Conservation (phyloP, 2,329 filamentous ascomycete species). For the Biscogniauxia mediterranea region DNA sequence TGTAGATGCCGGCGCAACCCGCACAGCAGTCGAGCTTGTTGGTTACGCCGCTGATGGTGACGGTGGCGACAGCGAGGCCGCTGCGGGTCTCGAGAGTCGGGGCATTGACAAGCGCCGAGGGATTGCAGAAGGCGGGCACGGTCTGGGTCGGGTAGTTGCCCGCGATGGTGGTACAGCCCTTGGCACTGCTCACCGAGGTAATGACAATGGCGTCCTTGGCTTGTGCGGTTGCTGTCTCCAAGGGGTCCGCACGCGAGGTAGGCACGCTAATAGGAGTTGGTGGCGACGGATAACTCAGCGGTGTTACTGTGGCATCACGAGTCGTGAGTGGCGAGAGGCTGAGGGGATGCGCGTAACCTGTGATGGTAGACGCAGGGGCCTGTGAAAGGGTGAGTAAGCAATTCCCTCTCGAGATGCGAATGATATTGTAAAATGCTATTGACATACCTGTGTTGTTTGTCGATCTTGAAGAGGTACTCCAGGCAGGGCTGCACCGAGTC, state of each 20-base stretch:
- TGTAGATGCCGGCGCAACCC: conserved; percentile 30
- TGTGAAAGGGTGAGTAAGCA: conserved; percentile 6
- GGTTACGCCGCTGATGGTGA: conserved; percentile 25
- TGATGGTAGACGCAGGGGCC: conserved; percentile 25
- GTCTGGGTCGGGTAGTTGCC: conserved; percentile 27
- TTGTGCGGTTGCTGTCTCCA: conserved; percentile 29
- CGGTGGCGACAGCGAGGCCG: conserved; percentile 20
- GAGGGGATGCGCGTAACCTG: conserved; percentile 29
- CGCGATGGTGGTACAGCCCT: conserved; percentile 25
- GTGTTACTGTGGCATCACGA: conserved; percentile 20
- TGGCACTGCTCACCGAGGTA: neutral
- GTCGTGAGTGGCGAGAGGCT: conserved; percentile 24
- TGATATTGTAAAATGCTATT: neutral
- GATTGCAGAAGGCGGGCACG: conserved; percentile 31
- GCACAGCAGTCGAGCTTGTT: conserved; percentile 32
- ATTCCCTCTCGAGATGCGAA: neutral
- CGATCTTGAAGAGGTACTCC: conserved; percentile 1
- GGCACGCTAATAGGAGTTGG: conserved; percentile 28
- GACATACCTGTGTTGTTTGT: conserved; percentile 6
- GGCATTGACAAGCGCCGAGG: conserved; percentile 28
- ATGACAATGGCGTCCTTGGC: neutral
- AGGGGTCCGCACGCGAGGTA: conserved; percentile 1
- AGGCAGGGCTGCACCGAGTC: conserved; percentile 9
- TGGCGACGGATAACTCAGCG: conserved; percentile 26
- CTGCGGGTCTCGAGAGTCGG: conserved; percentile 12